Evolutionary conservation across 2,329 filamentous ascomycete genomes (phyloP), one percentile per base, ranked within the genome.

Genomic region (Cladosporium colombiae): DNA sequence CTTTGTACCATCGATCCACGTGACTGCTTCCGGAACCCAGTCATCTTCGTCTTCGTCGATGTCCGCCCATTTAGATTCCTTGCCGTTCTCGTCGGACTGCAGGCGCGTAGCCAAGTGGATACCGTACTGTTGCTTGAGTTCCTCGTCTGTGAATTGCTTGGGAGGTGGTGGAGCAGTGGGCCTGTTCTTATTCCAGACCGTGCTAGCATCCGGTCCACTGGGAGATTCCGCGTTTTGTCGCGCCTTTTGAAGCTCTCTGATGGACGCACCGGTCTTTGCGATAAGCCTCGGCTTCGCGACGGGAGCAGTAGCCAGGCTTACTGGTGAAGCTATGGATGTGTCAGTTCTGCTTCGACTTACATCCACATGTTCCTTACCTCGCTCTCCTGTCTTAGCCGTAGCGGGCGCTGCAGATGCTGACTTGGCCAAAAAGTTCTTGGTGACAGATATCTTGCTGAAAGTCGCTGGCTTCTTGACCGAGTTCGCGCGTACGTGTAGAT

Each of bases 21-120:
- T 91, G 70, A 95, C 92, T 62, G 90, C 88, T 69, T 95, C 91
- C 1, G 91, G 91, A 16, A 89, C 90, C 90, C 91, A 94, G 73
- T 94, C 91, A 44, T 95, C 92, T 73, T 93, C 91, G 69, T 95
- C 91, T 66, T 95, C 92, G 68, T 95, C 92, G 67, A 94, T 93
- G 74, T 96, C 92, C 27, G 91, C 92, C 92, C 92, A 96, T 76
- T 93, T 94, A 35, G 89, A 88, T 72, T 93, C 90, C 66, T 91
- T 91, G 66, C 87, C 86, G 62, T 83, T 78, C 74, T 93, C 91
- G 70, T 94, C 91, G 59, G 90, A 85, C 69, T 92, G 89, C 65
- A 95, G 81, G 71, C 92, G 88, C 72, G 86, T 92, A 65, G 91
- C 91, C 79, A 96, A 86, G 75, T 95, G 92, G 73, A 95, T 95